A percentile compares a stretch with the other conserved stretches of the same genome.
Evolutionary conservation across 257 asterid genomes (phyloP).

Genomic region (Solanum virginianum): DNA sequence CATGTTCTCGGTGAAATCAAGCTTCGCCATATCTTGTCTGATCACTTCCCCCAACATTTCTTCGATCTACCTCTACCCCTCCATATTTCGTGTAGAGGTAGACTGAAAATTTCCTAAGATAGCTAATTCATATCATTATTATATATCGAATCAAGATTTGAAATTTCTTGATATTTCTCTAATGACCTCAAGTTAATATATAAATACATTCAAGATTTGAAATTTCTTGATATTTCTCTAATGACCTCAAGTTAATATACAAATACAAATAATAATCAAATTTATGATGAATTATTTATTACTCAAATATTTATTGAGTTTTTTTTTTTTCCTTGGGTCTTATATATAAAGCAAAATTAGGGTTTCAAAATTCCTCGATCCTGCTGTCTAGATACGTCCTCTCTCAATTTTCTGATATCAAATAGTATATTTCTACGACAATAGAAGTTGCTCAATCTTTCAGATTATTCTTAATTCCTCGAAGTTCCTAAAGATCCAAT

Average conservation of each 20-base stretch:
- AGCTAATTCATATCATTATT: no score
- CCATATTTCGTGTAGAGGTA: no score
- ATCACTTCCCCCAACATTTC: no score
- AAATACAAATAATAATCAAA: neutral
- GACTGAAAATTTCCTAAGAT: no score
- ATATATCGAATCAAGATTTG: no score
- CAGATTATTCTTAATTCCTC: neutral
- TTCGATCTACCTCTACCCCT: no score
- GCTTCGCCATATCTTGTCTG: no score
- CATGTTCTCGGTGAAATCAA: no score
- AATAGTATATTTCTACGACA: neutral
- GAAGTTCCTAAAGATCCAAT: neutral
- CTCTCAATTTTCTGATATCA: neutral
- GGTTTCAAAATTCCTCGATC: neutral
- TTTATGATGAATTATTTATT: neutral
- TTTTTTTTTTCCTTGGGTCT: neutral
- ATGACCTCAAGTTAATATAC: neutral
- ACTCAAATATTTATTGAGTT: no score
- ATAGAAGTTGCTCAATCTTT: neutral
- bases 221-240: neutral
- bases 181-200: neutral
- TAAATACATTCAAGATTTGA: neutral
- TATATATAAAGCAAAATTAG: neutral
- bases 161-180: neutral
- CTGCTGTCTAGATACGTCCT: neutral